phyloP scores from a whole-genome alignment of 2,329 filamentous ascomycete genomes.

The Chaetomiaceae sp. region DNA sequence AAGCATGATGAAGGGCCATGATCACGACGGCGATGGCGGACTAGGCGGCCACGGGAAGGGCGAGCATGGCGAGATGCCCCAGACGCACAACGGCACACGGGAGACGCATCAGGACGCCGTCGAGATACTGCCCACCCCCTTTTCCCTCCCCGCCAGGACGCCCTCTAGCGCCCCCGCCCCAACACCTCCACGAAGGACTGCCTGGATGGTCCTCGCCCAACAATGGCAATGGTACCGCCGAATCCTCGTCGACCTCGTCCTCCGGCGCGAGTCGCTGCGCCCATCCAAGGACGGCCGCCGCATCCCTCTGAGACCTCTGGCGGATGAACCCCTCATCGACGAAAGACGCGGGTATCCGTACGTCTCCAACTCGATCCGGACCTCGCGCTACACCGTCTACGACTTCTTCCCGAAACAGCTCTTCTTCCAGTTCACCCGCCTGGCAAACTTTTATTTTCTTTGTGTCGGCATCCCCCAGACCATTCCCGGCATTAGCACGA shows the following conservation, averaged over 20 bases:
- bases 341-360: constrained; percentile 72
- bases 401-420: constrained; percentile 86
- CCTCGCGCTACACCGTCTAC: constrained; percentile 81
- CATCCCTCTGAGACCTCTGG: constrained; percentile 62
- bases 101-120: background rate
- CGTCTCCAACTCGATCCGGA: constrained; percentile 77
- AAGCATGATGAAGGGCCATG: background rate
- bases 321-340: constrained; percentile 57
- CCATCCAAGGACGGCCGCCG: constrained; percentile 77
- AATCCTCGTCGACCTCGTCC: constrained; percentile 45
- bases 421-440: constrained; percentile 85
- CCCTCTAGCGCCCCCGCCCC: too few species aligned
- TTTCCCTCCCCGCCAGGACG: background rate
- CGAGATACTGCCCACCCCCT: background rate
- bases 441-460: constrained; percentile 94
- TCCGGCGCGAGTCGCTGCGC: constrained; percentile 66
- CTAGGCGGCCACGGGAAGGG: background rate
- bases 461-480: constrained; percentile 82
- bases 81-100: too few species aligned
- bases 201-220: background rate
- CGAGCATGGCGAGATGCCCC: too few species aligned
- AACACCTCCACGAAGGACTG: background rate
- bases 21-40: background rate
- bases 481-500: constrained; percentile 88
- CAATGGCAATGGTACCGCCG: constrained; percentile 13